A percentile compares a stretch with the other conserved stretches of the same genome.
Evolutionary conservation across 208 protist genomes (phyloP).

Genomic region (Leishmania lainsoni): DNA sequence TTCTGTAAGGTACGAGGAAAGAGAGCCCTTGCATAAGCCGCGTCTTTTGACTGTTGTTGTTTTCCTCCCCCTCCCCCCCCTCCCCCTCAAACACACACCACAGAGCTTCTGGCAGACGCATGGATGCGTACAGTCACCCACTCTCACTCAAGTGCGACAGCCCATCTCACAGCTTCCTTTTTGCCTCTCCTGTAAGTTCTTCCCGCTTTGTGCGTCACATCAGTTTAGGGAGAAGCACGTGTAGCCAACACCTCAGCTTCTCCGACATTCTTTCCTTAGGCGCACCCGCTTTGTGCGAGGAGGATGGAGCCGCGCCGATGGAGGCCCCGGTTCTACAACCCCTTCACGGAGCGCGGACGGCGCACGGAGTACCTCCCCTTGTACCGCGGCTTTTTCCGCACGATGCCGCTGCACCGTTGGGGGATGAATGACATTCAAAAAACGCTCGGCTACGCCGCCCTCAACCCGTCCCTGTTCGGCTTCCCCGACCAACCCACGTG

Average conservation of each 20-base stretch:
- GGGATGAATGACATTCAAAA: constrained; percentile 68
- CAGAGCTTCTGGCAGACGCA: neutral
- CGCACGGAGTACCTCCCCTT: constrained; percentile 52
- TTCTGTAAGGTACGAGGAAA: neutral
- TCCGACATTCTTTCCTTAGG: neutral
- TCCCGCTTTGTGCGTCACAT: neutral
- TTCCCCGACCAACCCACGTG: constrained; percentile 85
- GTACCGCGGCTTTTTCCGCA: constrained; percentile 85
- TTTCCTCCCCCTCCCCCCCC: neutral
- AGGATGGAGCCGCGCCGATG: constrained; percentile 81
- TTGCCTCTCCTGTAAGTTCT: neutral
- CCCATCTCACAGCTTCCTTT: too few relatives aligned
- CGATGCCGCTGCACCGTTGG: constrained; percentile 86
- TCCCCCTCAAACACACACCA: neutral
- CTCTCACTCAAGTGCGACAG: neutral
- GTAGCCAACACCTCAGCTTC: neutral
- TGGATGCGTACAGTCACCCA: neutral
- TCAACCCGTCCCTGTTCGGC: constrained; percentile 85
- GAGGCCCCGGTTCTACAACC: constrained; percentile 85
- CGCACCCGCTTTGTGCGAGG: neutral
- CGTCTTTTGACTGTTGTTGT: neutral
- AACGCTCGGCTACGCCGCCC: constrained; percentile 74
- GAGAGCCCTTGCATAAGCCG: too few relatives aligned
- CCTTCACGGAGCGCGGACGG: constrained; percentile 69
- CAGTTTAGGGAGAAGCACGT: neutral